Evolutionary conservation across 306 rosid genomes (phyloP), one percentile per base, ranked within the genome.

Genomic region (Cicer judaicum): DNA sequence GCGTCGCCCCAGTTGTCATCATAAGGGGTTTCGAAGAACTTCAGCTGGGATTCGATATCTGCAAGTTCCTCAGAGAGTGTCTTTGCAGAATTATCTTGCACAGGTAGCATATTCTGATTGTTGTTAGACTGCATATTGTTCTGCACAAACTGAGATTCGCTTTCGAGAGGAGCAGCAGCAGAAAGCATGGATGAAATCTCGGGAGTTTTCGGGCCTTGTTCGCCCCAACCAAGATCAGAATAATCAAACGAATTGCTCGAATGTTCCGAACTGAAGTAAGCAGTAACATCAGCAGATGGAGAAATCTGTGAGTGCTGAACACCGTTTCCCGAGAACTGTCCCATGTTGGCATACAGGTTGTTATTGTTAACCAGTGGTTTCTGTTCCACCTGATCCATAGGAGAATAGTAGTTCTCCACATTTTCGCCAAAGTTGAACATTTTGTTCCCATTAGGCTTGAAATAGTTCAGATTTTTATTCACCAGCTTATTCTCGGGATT

Each of bases 101-200:
- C 29, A 13, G 82, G 70, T 5, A 66, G 67, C 60, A 47, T 34
- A 38, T 73, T 66, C 81, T 77, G 84, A 46, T 91, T 60, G 74
- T 81, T 77, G 76, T 80, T 73, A 1, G 81, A 60, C 76, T 76
- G 84, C 70, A 77, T 60, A 69, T 80, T 89, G 55, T 89, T 82
- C 41, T 41, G 93, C 48, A 84, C 64, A 75, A 65, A 77, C 52
- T 84, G 73, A 52, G 91, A 73, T 76, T 86, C 86, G 8, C 77
- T 80, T 74, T 92, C 94, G 21, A 75, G 7, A 38, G 81, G 53
- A 78, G 78, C 83, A 68, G 93, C 47, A 77, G 78, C 83, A 52
- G 96, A 87, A 57, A 93, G 79, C 72, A 88, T 84, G 50, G 98
- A 91, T 12, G 97, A 80, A 79, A 89, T 92, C 74, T 94, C 97